phyloP scores from a whole-genome alignment of 2,329 filamentous ascomycete genomes.

The Fusarium brevicatenulatum region DNA sequence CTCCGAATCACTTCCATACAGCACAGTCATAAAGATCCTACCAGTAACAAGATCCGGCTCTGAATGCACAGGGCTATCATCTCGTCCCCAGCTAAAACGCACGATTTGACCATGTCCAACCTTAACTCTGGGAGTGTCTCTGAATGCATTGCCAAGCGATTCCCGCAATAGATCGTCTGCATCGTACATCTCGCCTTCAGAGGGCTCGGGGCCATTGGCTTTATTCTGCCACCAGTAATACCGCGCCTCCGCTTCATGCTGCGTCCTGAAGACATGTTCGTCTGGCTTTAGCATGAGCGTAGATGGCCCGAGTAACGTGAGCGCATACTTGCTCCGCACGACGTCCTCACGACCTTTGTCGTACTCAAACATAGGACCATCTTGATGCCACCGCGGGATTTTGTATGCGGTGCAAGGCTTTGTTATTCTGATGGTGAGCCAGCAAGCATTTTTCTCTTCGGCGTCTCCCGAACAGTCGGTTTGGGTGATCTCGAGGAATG shows the following conservation, averaged over 20 bases:
- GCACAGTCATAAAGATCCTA: background rate
- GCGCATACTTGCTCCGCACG: background rate
- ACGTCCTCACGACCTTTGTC: background rate
- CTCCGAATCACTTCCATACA: background rate
- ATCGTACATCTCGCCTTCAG: background rate
- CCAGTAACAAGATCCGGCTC: background rate
- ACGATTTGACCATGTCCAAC: background rate
- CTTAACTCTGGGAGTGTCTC: background rate
- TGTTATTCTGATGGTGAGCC: background rate
- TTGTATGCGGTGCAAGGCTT: background rate
- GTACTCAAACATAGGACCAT: background rate
- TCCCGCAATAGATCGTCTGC: background rate
- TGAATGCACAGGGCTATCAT: background rate
- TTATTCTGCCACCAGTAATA: background rate
- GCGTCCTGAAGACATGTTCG: background rate
- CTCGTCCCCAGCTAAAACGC: background rate
- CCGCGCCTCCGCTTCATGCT: background rate
- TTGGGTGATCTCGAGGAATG: background rate
- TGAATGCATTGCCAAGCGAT: background rate
- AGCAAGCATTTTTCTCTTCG: background rate
- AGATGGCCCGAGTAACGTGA: background rate
- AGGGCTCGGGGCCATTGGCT: background rate
- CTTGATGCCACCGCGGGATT: background rate
- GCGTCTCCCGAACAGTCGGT: background rate
- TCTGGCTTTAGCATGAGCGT: background rate